These are phyloP conservation scores for Ehretia macrophylla DNA, from an alignment of 257 asterid species.

Conservation along the genomic window DNA sequence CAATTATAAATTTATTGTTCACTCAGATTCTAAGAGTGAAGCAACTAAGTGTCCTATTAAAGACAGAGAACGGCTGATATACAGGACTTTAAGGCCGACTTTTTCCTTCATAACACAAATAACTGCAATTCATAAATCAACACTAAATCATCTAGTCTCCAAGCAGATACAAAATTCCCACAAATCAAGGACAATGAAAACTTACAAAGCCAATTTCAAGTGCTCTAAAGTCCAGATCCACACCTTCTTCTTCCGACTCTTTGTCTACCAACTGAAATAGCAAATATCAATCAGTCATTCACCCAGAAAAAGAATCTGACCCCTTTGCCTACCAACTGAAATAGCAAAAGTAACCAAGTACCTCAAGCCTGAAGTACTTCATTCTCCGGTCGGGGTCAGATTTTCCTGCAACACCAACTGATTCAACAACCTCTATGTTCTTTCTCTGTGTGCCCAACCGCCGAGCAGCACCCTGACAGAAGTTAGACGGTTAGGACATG, in stretches of 20 bases:
- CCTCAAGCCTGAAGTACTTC: constrained; percentile 85
- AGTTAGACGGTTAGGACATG: constrained; percentile 4
- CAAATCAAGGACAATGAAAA: constrained; percentile 1
- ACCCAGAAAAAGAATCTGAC: too few species aligned
- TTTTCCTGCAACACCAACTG: constrained; percentile 85
- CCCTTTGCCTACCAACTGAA: too few species aligned
- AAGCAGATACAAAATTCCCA: constrained; percentile 4
- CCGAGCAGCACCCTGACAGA: constrained; percentile 89
- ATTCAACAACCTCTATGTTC: constrained; percentile 80
- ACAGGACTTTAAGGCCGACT: too few species aligned
- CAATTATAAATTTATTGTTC: too few species aligned
- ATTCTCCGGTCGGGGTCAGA: constrained; percentile 56
- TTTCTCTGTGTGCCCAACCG: constrained; percentile 75
- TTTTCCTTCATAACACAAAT: too few species aligned
- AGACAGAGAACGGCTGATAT: too few species aligned
- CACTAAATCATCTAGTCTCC: background rate
- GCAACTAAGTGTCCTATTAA: too few species aligned
- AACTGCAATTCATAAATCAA: too few species aligned
- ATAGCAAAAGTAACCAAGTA: constrained; percentile 7
- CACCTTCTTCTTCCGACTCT: constrained; percentile 61
- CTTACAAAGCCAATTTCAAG: constrained; percentile 87
- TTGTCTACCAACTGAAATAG: constrained; percentile 60
- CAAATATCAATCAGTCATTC: constrained; percentile 13
- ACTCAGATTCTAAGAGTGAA: background rate
- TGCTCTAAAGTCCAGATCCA: constrained; percentile 78